These are phyloP conservation scores for Mucor indicus DNA, from an alignment of 371 early-diverging fungal genomes.

Conservation along the genomic window DNA sequence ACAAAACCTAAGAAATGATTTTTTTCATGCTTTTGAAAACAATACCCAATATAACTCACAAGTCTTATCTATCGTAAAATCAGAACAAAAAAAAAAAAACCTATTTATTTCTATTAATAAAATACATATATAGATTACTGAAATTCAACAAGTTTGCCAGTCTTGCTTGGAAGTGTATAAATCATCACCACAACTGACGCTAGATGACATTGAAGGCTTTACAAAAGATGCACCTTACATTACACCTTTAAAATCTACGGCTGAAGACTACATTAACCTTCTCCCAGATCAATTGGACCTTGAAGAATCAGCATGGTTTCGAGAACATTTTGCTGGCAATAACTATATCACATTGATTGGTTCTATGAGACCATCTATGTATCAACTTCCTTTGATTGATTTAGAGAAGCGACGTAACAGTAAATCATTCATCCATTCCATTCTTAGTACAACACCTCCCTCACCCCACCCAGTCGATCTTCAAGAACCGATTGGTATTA, in stretches of 20 bases:
- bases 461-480: no score
- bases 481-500: no score
- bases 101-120: background rate
- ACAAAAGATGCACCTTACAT: slow-evolving; percentile 13
- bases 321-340: slow-evolving; percentile 43
- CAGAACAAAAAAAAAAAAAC: no score
- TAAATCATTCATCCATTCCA: no score
- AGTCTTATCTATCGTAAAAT: no score
- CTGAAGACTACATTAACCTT: slow-evolving; percentile 11
- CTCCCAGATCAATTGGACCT: slow-evolving; percentile 31
- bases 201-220: slow-evolving; percentile 8
- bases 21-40: no score
- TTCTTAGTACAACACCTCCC: no score
- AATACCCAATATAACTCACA: no score
- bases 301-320: slow-evolving; percentile 41
- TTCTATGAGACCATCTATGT: background rate
- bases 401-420: background rate
- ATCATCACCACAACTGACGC: background rate
- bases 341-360: slow-evolving; percentile 40
- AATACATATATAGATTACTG: slow-evolving; percentile 3
- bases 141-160: slow-evolving; percentile 1
- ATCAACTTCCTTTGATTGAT: background rate
- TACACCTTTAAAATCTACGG: background rate
- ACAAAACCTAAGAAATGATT: no score
- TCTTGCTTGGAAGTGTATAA: slow-evolving; percentile 3